Evolutionary conservation across 768 basidiomycete genomes (phyloP).

Genomic region (Kwoniella bestiolae): DNA sequence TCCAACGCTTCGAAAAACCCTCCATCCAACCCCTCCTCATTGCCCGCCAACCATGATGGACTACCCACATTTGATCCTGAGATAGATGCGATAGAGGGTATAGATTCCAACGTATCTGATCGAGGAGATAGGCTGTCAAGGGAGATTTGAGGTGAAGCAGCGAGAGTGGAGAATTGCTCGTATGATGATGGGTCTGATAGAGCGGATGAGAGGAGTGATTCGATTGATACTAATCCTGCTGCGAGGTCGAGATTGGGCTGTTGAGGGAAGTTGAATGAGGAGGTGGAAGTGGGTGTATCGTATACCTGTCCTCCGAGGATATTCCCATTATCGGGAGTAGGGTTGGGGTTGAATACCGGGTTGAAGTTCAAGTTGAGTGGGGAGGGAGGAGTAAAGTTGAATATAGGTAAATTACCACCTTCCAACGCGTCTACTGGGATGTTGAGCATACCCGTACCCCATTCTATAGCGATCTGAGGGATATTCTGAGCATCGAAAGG

Average conservation of each 20-base stretch:
- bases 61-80: background rate
- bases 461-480: conserved; percentile 15
- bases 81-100: background rate
- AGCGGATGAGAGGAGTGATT: conserved; percentile 13
- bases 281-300: background rate
- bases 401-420: conserved; percentile 5
- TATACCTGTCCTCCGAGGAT: background rate
- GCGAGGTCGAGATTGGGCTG: background rate
- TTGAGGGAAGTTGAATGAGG: background rate
- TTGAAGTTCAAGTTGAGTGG: conserved; percentile 19
- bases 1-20: conserved; percentile 17
- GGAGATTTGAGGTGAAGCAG: conserved; percentile 19
- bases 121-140: conserved; percentile 2
- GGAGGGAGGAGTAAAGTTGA: conserved; percentile 21
- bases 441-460: conserved; percentile 15
- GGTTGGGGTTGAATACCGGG: conserved; percentile 1
- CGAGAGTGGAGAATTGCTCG: conserved; percentile 17
- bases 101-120: conserved; percentile 4
- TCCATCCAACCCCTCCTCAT: background rate
- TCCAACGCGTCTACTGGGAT: conserved; percentile 13
- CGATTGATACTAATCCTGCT: conserved; percentile 17
- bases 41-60: background rate
- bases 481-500: conserved; percentile 11
- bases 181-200: conserved; percentile 18
- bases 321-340: background rate